phyloP scores from a whole-genome alignment of 1,284 basidiomycete species.

The Trichosporon sp. region DNA sequence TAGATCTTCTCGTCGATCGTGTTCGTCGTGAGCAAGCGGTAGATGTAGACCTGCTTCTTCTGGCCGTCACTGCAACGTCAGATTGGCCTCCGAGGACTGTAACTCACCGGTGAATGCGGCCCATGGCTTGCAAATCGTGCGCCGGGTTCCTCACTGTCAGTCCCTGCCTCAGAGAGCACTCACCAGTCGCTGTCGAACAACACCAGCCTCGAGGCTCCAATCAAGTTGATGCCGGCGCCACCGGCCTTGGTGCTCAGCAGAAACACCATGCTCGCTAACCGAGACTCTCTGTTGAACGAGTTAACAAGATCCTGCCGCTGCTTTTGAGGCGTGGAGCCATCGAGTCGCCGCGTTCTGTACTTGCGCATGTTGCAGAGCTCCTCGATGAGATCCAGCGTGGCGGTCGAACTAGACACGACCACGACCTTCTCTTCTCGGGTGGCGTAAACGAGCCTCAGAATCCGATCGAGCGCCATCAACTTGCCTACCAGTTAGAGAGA shows the following conservation, averaged over 20 bases:
- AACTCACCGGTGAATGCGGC: constrained; percentile 80
- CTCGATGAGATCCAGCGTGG: constrained; percentile 88
- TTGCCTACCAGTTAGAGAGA: constrained; percentile 58
- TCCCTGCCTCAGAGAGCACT: constrained; percentile 11
- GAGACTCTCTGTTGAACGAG: constrained; percentile 39
- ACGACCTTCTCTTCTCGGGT: constrained; percentile 88
- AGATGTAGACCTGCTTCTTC: constrained; percentile 86
- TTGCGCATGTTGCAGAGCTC: constrained; percentile 69
- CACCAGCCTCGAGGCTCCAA: constrained; percentile 79
- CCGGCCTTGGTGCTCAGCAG: constrained; percentile 92
- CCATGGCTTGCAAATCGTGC: constrained; percentile 91
- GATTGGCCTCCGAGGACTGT: constrained; percentile 16
- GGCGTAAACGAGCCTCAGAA: constrained; percentile 63
- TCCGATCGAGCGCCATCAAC: constrained; percentile 65
- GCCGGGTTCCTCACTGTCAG: constrained; percentile 44
- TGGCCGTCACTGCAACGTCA: constrained; percentile 73
- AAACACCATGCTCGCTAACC: constrained; percentile 62
- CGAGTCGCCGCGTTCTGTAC: constrained; percentile 79
- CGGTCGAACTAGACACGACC: constrained; percentile 82
- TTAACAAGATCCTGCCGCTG: constrained; percentile 63
- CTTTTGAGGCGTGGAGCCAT: constrained; percentile 75
- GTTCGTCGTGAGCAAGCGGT: constrained; percentile 69
- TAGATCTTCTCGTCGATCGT: constrained; percentile 54
- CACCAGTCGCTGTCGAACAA: constrained; percentile 85
- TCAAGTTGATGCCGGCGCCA: constrained; percentile 89